These are phyloP conservation scores for Chaetoceros muelleri DNA, from an alignment of 108 stramenopile genomes.

Conservation along the genomic window DNA sequence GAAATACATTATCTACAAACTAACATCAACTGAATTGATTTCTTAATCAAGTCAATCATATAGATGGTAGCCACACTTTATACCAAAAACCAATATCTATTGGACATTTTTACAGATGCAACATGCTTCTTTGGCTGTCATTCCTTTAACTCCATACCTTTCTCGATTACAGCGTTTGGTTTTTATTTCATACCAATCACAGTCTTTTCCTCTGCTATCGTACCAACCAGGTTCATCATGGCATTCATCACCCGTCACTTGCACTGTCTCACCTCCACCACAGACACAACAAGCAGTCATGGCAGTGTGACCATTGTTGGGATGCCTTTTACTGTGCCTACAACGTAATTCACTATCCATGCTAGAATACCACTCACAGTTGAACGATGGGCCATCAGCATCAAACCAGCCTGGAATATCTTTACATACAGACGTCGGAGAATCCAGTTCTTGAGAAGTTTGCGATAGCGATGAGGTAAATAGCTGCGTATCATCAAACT, in stretches of 20 bases:
- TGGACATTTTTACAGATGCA: neutral
- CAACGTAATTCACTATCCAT: neutral
- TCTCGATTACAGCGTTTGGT: constrained; percentile 3
- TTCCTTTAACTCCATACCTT: constrained; percentile 3
- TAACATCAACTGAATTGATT: too few species aligned
- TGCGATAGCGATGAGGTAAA: too few species aligned
- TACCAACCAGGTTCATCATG: constrained; percentile 5
- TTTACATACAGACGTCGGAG: too few species aligned
- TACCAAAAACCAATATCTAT: neutral
- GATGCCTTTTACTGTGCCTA: neutral
- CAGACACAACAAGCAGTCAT: constrained; percentile 14
- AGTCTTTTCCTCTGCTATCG: constrained; percentile 5
- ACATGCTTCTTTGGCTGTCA: constrained; percentile 11
- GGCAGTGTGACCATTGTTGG: constrained; percentile 11
- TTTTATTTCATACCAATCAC: constrained; percentile 3
- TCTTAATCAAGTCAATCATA: too few species aligned
- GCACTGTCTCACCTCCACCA: constrained; percentile 4
- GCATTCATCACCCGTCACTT: constrained; percentile 1
- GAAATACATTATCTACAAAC: neutral
- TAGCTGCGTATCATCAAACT: too few species aligned
- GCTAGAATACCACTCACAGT: constrained; percentile 2
- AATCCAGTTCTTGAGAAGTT: too few species aligned
- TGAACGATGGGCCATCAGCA: neutral
- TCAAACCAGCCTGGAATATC: neutral
- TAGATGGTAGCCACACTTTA: neutral